Percentiles rank a stretch among this genome's conserved stretches.
Evolutionary conservation across 495 filamentous ascomycete genomes (phyloP).

Genomic region (Penicillium malachiteum): DNA sequence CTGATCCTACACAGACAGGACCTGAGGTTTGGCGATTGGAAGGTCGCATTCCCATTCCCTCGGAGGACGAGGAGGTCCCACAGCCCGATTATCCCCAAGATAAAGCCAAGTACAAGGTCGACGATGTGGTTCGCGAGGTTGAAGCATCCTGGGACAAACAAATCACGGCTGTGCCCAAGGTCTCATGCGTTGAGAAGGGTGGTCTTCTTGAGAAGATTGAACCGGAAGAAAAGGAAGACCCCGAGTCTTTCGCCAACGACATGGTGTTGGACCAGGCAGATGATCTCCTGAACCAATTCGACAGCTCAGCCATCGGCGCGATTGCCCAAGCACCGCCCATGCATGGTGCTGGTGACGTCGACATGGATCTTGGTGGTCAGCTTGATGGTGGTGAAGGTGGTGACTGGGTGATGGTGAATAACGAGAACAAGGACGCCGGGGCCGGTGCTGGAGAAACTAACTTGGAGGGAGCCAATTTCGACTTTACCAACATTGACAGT

Average conservation of each 20-base stretch:
- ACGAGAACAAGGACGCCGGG: constrained; percentile 39
- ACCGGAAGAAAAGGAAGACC: constrained; percentile 37
- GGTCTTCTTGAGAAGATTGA: constrained; percentile 64
- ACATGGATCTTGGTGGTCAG: constrained; percentile 44
- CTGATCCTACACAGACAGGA: constrained; percentile 52
- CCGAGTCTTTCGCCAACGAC: constrained; percentile 49
- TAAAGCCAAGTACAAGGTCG: constrained; percentile 53
- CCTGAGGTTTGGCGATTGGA: constrained; percentile 65
- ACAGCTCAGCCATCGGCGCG: constrained; percentile 48
- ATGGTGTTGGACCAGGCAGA: constrained; percentile 66
- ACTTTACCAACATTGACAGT: constrained; percentile 59
- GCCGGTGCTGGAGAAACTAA: constrained; percentile 28
- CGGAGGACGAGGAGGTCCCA: constrained; percentile 50
- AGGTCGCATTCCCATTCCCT: constrained; percentile 47
- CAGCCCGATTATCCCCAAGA: constrained; percentile 37
- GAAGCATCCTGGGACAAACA: constrained; percentile 55
- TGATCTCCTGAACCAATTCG: constrained; percentile 64
- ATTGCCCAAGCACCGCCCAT: constrained; percentile 33
- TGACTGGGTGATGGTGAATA: constrained; percentile 62
- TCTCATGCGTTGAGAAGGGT: constrained; percentile 69
- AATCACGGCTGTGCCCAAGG: constrained; percentile 57
- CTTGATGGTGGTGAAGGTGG: constrained; percentile 39
- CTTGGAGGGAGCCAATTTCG: constrained; percentile 48
- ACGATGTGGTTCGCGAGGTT: constrained; percentile 59
- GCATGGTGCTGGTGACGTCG: constrained; percentile 31